A percentile compares a stretch with the other conserved stretches of the same genome.
Conservation (phyloP, 2,329 filamentous ascomycete genomes). For the Orbilia blumenaviensis region DNA sequence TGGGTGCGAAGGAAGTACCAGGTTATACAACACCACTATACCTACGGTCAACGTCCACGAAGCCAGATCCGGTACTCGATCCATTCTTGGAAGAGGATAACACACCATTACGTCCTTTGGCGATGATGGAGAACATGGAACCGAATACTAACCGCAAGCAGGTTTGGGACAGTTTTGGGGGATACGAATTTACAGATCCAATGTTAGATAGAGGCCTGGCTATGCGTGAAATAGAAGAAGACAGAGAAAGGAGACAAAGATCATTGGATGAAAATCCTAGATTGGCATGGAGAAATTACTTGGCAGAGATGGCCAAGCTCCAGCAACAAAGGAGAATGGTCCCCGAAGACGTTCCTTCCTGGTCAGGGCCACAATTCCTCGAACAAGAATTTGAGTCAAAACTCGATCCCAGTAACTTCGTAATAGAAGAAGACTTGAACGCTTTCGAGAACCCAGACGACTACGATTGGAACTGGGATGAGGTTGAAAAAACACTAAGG, state of each 20-base stretch:
- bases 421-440: neutral
- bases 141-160: neutral
- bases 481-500: neutral
- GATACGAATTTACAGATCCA: neutral
- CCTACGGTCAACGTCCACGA: neutral
- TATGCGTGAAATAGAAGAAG: neutral
- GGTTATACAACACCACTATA: neutral
- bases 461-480: constrained; percentile 17
- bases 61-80: neutral
- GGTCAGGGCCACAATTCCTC: neutral
- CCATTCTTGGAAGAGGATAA: neutral
- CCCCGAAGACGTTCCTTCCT: neutral
- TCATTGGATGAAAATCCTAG: neutral
- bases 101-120: neutral
- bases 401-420: neutral
- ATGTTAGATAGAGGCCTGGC: neutral
- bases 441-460: neutral
- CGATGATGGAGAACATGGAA: neutral
- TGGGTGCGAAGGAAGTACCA: neutral
- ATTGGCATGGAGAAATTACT: neutral
- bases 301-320: neutral
- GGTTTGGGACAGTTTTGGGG: neutral
- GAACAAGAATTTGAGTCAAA: neutral
- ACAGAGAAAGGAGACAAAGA: neutral
- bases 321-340: neutral